Conservation (phyloP, 1,284 basidiomycete species). For the Pseudozyma pruni region DNA sequence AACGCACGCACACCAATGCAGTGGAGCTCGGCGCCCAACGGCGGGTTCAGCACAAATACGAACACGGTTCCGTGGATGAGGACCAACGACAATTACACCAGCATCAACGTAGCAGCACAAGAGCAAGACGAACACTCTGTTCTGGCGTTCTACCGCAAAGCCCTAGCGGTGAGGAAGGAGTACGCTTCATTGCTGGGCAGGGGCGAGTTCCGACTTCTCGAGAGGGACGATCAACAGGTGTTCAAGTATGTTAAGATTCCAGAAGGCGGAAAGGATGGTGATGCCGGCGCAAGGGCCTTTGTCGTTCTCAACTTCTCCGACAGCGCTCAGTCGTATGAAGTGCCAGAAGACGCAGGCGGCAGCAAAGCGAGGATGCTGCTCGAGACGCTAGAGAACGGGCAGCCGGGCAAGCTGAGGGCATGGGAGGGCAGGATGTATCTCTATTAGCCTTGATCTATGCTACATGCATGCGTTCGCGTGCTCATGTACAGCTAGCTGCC, state of each 20-base stretch:
- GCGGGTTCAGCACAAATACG: conserved; percentile 74
- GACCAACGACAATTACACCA: conserved; percentile 75
- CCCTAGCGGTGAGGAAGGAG: conserved; percentile 73
- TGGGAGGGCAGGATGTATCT: conserved; percentile 40
- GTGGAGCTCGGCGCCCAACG: conserved; percentile 74
- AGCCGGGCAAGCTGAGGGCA: conserved; percentile 15
- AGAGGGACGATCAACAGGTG: conserved; percentile 71
- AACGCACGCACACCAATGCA: conserved; percentile 77
- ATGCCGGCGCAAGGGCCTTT: conserved; percentile 17
- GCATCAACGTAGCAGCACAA: conserved; percentile 75
- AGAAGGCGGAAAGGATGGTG: conserved; percentile 65
- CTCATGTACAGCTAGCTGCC: no score
- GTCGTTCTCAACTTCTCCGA: conserved; percentile 45
- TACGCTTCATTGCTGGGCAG: conserved; percentile 73
- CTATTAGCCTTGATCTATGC: conserved; percentile 7
- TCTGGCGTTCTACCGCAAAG: conserved; percentile 74
- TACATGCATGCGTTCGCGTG: background rate
- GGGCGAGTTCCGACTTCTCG: conserved; percentile 73
- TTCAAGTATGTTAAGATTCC: conserved; percentile 72
- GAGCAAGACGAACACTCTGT: conserved; percentile 72
- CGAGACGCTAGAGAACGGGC: conserved; percentile 5
- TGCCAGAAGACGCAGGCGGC: conserved; percentile 30
- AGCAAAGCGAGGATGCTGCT: conserved; percentile 14
- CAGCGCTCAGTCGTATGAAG: conserved; percentile 9
- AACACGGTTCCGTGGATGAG: conserved; percentile 77